These are phyloP conservation scores for Nicotiana tabacum DNA, from an alignment of 257 asterid species.

Conservation along the genomic window DNA sequence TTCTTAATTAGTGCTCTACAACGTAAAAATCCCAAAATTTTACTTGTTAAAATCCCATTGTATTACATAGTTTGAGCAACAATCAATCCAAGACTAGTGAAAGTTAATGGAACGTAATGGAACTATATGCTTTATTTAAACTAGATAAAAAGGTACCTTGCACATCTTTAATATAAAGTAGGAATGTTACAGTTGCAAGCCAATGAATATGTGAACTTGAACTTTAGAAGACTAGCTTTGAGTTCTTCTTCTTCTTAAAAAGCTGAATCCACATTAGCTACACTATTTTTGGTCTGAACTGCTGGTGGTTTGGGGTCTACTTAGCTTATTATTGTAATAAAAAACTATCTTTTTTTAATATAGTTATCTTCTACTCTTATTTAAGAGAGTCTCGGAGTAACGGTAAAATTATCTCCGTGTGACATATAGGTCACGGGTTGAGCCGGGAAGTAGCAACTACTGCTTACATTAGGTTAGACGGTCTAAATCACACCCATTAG, in stretches of 20 bases:
- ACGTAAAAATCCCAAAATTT: no score
- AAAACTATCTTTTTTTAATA: not conserved
- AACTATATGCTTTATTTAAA: not conserved
- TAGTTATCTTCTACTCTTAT: no score
- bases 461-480: no score
- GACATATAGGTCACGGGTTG: no score
- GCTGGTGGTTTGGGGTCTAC: not conserved
- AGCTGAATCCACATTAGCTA: not conserved
- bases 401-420: no score
- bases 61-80: not conserved
- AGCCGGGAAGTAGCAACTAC: no score
- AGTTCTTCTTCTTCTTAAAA: not conserved
- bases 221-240: not conserved
- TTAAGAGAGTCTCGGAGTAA: no score
- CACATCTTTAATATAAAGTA: not conserved
- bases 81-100: not conserved
- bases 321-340: not conserved
- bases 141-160: not conserved
- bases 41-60: not conserved
- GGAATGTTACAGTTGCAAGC: not conserved
- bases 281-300: not conserved
- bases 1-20: no score
- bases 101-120: not conserved
- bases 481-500: no score
- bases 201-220: not conserved